Conservation (phyloP, 495 filamentous ascomycete genomes). For the Cryomyces minteri region DNA sequence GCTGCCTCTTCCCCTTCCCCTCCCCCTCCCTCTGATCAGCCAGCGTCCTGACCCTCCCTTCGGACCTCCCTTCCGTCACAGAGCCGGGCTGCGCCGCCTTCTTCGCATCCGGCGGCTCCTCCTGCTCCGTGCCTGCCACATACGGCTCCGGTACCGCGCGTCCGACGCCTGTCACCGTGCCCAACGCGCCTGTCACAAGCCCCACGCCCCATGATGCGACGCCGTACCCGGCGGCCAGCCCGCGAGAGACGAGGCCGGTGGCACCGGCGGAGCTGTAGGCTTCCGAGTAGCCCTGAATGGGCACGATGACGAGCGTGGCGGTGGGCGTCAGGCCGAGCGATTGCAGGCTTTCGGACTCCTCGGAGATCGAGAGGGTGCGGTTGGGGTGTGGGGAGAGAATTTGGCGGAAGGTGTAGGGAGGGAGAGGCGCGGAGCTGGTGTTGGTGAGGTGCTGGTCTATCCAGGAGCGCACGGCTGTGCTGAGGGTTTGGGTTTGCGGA, state of each 20-base stretch:
- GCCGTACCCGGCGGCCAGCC: conserved; percentile 25
- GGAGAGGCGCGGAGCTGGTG: conserved; percentile 18
- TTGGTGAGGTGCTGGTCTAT: conserved; percentile 37
- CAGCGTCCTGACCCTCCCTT: conserved; percentile 31
- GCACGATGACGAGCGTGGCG: conserved; percentile 68
- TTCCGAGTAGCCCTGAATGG: conserved; percentile 38
- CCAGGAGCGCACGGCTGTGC: conserved; percentile 53
- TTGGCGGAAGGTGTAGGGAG: conserved; percentile 67
- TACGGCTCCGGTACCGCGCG: conserved; percentile 1
- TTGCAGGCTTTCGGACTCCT: conserved; percentile 49
- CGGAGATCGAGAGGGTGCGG: conserved; percentile 46
- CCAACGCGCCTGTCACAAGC: conserved; percentile 24
- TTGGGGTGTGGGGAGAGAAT: conserved; percentile 65
- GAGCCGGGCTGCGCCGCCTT: conserved; percentile 3
- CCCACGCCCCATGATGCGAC: conserved; percentile 15
- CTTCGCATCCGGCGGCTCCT: conserved; percentile 2
- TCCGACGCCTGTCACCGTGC: conserved; percentile 30
- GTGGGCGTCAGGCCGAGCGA: conserved; percentile 55
- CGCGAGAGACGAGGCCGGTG: conserved; percentile 2
- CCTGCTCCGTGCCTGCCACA: conserved; percentile 4
- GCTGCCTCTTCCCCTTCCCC: conserved; percentile 31
- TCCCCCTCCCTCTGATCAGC: conserved; percentile 27
- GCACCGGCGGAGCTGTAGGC: conserved; percentile 31
- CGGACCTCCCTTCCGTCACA: not conserved
- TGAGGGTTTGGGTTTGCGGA: conserved; percentile 33